These are phyloP conservation scores for Diplodia scrobiculata DNA, from an alignment of 2,329 filamentous ascomycete species.

Conservation along the genomic window DNA sequence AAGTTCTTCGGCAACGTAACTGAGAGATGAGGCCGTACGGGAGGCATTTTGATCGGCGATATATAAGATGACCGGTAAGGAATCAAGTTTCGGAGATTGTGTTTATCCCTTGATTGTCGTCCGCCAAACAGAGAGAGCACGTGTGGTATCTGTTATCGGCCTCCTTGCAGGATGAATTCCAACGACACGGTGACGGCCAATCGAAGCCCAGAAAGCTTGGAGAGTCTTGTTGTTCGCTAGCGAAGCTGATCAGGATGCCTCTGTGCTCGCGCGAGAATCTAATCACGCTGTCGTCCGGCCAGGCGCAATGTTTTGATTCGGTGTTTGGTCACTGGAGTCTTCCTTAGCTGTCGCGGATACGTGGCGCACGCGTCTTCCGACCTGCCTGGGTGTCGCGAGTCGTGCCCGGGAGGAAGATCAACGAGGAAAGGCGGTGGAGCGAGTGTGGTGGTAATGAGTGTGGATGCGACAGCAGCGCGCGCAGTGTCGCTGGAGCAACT, in stretches of 20 bases:
- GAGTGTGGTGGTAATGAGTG: slow-evolving; percentile 26
- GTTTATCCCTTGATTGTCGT: slow-evolving; percentile 27
- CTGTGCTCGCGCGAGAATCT: slow-evolving; percentile 8
- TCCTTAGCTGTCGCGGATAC: background rate
- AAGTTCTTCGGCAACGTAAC: slow-evolving; percentile 55
- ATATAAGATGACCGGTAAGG: slow-evolving; percentile 24
- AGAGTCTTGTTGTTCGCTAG: slow-evolving; percentile 11
- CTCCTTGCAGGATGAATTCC: slow-evolving; percentile 28
- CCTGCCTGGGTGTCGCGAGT: background rate
- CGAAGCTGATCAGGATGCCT: background rate
- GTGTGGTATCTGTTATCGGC: slow-evolving; percentile 15
- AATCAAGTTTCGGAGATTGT: slow-evolving; percentile 26
- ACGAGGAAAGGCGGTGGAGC: slow-evolving; percentile 17
- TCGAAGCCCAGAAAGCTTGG: slow-evolving; percentile 20
- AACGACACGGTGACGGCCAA: slow-evolving; percentile 12
- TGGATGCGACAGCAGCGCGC: slow-evolving; percentile 28
- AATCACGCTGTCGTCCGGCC: background rate
- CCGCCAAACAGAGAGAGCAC: slow-evolving; percentile 25
- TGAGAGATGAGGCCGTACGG: slow-evolving; percentile 51
- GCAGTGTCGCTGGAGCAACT: slow-evolving; percentile 8
- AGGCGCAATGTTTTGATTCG: slow-evolving; percentile 18
- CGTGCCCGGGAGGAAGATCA: slow-evolving; percentile 9
- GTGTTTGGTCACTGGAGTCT: background rate
- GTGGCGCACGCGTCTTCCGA: slow-evolving; percentile 16
- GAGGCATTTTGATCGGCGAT: slow-evolving; percentile 40